phyloP scores from a whole-genome alignment of 768 basidiomycete genomes.

The Suillus placidus region DNA sequence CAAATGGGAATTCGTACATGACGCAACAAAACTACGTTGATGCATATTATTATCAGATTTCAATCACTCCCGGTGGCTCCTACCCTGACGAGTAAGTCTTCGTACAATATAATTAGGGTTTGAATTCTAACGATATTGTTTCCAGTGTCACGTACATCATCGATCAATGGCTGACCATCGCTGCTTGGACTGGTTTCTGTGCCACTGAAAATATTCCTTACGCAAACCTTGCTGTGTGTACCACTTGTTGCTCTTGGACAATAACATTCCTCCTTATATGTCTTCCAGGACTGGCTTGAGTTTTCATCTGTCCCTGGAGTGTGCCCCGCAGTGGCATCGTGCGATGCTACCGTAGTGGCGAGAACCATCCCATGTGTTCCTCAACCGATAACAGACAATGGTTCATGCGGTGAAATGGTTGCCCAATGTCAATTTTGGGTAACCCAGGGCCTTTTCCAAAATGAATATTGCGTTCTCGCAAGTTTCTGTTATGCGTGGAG shows the following conservation, averaged over 20 bases:
- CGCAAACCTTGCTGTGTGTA: constrained; percentile 22
- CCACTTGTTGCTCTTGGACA: background rate
- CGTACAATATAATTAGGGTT: background rate
- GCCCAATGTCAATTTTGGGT: constrained; percentile 24
- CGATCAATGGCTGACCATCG: constrained; percentile 22
- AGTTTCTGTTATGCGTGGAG: constrained; percentile 29
- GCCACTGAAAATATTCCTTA: constrained; percentile 26
- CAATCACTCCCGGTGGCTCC: constrained; percentile 19
- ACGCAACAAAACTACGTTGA: constrained; percentile 27
- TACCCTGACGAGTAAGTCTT: constrained; percentile 22
- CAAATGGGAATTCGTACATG: constrained; percentile 25
- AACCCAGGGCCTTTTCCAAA: constrained; percentile 25
- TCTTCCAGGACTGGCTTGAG: constrained; percentile 25
- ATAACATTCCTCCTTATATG: background rate
- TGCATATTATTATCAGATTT: constrained; percentile 23
- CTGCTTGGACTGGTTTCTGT: constrained; percentile 27
- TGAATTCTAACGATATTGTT: background rate
- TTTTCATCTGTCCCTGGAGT: constrained; percentile 23
- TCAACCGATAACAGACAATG: constrained; percentile 26
- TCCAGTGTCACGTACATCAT: constrained; percentile 14
- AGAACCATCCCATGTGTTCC: constrained; percentile 17
- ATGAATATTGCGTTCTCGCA: constrained; percentile 26
- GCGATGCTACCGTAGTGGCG: constrained; percentile 11
- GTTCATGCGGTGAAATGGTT: constrained; percentile 23
- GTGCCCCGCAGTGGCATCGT: constrained; percentile 21